Conservation (phyloP, 2,329 filamentous ascomycete species). For the Byssochlamys sp. region DNA sequence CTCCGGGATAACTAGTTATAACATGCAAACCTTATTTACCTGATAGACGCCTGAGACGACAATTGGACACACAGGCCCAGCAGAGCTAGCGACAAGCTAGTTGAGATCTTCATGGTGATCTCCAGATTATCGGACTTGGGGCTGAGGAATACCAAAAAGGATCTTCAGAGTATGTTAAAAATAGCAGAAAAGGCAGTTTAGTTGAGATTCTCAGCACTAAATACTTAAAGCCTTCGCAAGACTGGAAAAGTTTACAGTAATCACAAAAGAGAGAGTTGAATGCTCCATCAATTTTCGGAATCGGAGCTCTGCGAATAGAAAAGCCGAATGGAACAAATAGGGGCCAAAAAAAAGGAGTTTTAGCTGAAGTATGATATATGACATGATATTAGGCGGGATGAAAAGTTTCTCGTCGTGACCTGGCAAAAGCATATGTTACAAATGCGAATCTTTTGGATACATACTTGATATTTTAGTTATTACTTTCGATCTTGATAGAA, state of each 20-base stretch:
- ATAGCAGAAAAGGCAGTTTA: background rate
- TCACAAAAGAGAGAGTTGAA: background rate
- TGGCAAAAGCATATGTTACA: no score
- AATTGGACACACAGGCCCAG: background rate
- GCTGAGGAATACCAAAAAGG: background rate
- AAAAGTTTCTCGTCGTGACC: background rate
- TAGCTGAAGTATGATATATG: background rate
- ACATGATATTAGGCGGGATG: background rate
- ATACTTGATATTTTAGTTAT: no score
- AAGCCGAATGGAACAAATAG: background rate
- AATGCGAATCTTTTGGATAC: no score
- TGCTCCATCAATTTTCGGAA: background rate
- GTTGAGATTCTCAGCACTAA: background rate
- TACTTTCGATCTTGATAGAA: no score
- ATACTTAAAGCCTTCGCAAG: background rate
- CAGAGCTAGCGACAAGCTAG: background rate
- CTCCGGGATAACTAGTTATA: background rate
- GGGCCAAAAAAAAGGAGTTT: background rate
- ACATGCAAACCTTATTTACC: background rate
- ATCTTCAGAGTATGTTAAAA: background rate
- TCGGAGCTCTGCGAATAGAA: background rate
- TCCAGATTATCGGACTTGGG: background rate
- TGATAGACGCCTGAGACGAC: background rate
- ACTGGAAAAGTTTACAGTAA: background rate
- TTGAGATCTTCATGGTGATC: constrained; percentile 1